Base-by-base conservation (phyloP, 192 early-diverging fungal genomes). In the Fimicolochytrium jonesii region DNA sequence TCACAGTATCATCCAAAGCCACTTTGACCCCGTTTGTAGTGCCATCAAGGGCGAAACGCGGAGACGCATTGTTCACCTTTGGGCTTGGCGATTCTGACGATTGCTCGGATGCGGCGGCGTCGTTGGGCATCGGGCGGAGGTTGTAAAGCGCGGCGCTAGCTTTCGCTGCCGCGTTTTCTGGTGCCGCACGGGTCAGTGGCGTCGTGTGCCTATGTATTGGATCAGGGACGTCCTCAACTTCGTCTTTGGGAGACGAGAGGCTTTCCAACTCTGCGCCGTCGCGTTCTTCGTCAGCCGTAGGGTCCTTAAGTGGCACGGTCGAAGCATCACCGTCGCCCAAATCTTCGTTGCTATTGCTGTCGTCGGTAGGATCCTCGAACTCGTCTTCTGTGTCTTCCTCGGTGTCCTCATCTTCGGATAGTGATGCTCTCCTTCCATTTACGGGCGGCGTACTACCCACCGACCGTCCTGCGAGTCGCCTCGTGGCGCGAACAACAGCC, bases 301-400 rank as follows among this genome's bases (percentile, higher is more conserved):
- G 48, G 30, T 2, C 23, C 15, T 20, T 17, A 23, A 15, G 43
- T 22, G 3, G 23, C 4, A 3, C 18, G 23, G 4, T 44, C 43
- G 15, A 23, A 44, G 43, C 4, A 3, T 15, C n/a, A n/a, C n/a
- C n/a, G n/a, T 44, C 43, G 43, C 43, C 23, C 4, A 23, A 17
- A 13, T 23, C 23, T 3, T 44, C 43, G 43, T 44, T 44, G 43
- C 23, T 17, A 17, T 44, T 23, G 37, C 13, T 39, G 7, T 39
- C 37, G 37, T 39, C 37, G 9, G 37, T 39, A 17, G 7, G 37
- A 39, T 39, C 37, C 17, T 39, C 37, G 37, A 17, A 39, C 6
- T 59, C 43, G 18, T 44, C 43, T 22, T 59, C 57, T 5, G 29
- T 59, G 30, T 59, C 57, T 31, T 59, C 57, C 32, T 59, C 57